Evolutionary conservation across 176 grass and related monocot species (phyloP).

Genomic region (Oryza longistaminata): DNA sequence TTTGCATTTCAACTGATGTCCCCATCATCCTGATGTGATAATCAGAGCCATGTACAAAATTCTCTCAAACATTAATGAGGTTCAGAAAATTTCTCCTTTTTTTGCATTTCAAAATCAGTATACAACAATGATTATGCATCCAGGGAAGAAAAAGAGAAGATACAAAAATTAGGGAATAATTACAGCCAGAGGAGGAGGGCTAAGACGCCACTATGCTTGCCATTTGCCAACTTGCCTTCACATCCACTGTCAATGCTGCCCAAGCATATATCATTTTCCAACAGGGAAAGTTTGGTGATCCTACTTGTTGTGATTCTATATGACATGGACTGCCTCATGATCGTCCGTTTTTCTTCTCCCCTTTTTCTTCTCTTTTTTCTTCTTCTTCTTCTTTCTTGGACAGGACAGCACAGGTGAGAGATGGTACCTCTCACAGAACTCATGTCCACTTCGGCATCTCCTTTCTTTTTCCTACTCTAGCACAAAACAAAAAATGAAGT

Average conservation of each 20-base stretch:
- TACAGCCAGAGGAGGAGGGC: not conserved
- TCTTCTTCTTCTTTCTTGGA: not conserved
- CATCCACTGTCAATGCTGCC: not conserved
- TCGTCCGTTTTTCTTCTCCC: conserved; percentile 27
- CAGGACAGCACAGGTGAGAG: conserved; percentile 6
- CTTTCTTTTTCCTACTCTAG: not conserved
- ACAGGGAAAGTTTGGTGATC: conserved; percentile 38
- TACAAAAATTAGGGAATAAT: not conserved
- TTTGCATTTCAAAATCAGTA: not conserved
- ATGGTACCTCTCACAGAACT: conserved; percentile 31
- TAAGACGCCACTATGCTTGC: not conserved
- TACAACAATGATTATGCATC: not conserved
- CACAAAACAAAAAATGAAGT: not conserved
- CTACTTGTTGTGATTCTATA: conserved; percentile 28
- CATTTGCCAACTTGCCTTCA: conserved; percentile 20
- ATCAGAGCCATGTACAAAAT: too few relatives aligned
- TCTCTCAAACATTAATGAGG: too few relatives aligned
- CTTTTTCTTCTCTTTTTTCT: too few relatives aligned
- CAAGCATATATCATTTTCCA: conserved; percentile 37
- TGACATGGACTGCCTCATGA: conserved; percentile 27
- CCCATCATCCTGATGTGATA: too few relatives aligned
- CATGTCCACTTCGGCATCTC: not conserved
- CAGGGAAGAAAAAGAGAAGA: not conserved
- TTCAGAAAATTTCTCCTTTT: not conserved
- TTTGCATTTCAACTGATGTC: too few relatives aligned